Conservation (phyloP, 2,329 filamentous ascomycete genomes). For the Alternaria brassicicola region DNA sequence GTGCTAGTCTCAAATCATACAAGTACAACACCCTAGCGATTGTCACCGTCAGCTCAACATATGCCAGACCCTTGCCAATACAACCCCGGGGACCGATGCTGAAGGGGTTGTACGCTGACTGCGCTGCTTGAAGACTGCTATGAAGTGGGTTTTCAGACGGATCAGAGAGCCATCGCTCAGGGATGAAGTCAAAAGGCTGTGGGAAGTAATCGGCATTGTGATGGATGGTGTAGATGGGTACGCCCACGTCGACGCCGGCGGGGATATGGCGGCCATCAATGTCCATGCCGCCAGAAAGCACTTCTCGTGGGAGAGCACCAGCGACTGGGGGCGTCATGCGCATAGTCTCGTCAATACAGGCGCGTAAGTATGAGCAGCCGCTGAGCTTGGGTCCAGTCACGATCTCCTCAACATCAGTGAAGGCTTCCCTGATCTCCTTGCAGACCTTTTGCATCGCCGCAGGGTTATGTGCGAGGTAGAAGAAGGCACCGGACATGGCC, state of each 20-base stretch:
- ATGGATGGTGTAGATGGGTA: slow-evolving; percentile 48
- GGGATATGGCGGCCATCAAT: slow-evolving; percentile 47
- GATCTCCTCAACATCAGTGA: slow-evolving; percentile 48
- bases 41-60: slow-evolving; percentile 69
- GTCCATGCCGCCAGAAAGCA: slow-evolving; percentile 47
- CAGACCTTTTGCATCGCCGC: slow-evolving; percentile 39
- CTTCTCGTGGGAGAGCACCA: slow-evolving; percentile 46
- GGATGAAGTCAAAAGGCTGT: slow-evolving; percentile 46
- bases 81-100: slow-evolving; percentile 72
- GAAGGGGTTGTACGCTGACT: slow-evolving; percentile 76
- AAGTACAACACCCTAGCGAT: slow-evolving; percentile 66
- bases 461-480: slow-evolving; percentile 53
- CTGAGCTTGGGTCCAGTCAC: slow-evolving; percentile 43
- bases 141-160: slow-evolving; percentile 37
- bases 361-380: slow-evolving; percentile 44
- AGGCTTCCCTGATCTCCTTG: slow-evolving; percentile 43
- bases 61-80: slow-evolving; percentile 73
- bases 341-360: slow-evolving; percentile 52
- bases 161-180: slow-evolving; percentile 48
- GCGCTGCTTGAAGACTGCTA: slow-evolving; percentile 52
- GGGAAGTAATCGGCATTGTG: slow-evolving; percentile 50
- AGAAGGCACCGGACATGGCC: slow-evolving; percentile 50
- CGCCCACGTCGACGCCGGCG: slow-evolving; percentile 45
- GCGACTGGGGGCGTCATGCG: slow-evolving; percentile 50
- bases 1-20: slow-evolving; percentile 61